phyloP scores from a whole-genome alignment of 169 alveolate genomes.

The Eimeria tenella region DNA sequence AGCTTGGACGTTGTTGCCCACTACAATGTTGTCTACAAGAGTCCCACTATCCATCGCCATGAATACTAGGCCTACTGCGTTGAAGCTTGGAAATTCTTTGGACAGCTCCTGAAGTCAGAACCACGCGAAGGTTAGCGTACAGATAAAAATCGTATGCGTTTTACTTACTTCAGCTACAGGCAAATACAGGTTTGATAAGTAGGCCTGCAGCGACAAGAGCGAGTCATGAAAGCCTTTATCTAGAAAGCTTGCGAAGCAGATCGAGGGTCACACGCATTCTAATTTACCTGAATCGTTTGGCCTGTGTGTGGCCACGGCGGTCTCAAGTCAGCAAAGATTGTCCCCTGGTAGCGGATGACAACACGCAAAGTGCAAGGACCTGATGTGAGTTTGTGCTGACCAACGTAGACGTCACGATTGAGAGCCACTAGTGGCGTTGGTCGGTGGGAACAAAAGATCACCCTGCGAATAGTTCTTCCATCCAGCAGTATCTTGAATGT shows the following conservation, averaged over 20 bases:
- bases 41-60: conserved; percentile 60
- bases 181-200: not conserved
- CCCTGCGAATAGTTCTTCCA: conserved; percentile 45
- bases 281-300: not conserved
- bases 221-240: no score
- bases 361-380: not conserved
- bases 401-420: no score
- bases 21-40: conserved; percentile 30
- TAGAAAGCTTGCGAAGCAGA: not conserved
- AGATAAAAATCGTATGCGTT: not conserved
- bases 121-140: not conserved
- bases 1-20: conserved; percentile 7
- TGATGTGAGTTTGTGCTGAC: no score
- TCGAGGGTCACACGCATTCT: not conserved
- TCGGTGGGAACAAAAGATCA: not conserved
- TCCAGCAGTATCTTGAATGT: conserved; percentile 40
- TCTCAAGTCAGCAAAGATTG: not conserved
- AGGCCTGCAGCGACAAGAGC: not conserved
- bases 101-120: conserved; percentile 10
- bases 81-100: conserved; percentile 1
- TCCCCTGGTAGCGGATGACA: not conserved
- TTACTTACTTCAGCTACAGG: not conserved
- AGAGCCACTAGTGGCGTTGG: no score
- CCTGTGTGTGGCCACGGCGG: conserved; percentile 49
- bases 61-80: conserved; percentile 53